Base-by-base conservation (phyloP, 352 stramenopile genomes). In the Phytophthora lateralis region DNA sequence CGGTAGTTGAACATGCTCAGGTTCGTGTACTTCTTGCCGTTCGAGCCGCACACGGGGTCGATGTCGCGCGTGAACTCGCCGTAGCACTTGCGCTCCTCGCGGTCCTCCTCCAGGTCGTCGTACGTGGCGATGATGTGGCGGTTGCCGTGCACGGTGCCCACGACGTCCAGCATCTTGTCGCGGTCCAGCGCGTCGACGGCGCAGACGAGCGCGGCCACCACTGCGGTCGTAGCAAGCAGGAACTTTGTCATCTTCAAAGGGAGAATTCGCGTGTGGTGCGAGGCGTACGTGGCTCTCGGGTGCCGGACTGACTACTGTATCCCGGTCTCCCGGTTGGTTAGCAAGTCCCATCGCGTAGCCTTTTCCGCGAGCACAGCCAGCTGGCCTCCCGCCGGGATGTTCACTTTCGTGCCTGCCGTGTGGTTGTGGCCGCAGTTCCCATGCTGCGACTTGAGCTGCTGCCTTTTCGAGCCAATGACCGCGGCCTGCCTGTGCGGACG, bases 21-120 rank as follows among this genome's bases (percentile, higher is more conserved):
- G 56, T 89, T 89, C 37, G 46, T 62, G 64, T 86, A 82, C 34
- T 75, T 71, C 48, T 71, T 76, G 47, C 80, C 80, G 53, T 89
- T 79, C 6, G 76, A 86, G 43, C 61, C 78, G 49, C 80, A 90
- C 30, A 88, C 76, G 0, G 64, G 71, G 18, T 76, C 63, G 41
- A 73, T 72, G 11, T 86, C 77, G 10, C 77, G 73, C 42, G 74
- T 86, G 46, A 88, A 86, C 9, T 72, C 17, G 15, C 46, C 60
- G 38, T 66, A 71, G 44, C 76, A 85, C 59, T 78, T 70, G 30
- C 47, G 56, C 39, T 72, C 62, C 27, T 71, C 42, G 8, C 63
- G 63, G 24, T 63, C 46, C 42, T 75, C 62, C 20, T 52, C 43
- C 43, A 70, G 42, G 35, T 66, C 65, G 12, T 54, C 61, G 51